These are phyloP conservation scores for Metrosideros polymorpha DNA, from an alignment of 441 rosid genomes.

Conservation along the genomic window DNA sequence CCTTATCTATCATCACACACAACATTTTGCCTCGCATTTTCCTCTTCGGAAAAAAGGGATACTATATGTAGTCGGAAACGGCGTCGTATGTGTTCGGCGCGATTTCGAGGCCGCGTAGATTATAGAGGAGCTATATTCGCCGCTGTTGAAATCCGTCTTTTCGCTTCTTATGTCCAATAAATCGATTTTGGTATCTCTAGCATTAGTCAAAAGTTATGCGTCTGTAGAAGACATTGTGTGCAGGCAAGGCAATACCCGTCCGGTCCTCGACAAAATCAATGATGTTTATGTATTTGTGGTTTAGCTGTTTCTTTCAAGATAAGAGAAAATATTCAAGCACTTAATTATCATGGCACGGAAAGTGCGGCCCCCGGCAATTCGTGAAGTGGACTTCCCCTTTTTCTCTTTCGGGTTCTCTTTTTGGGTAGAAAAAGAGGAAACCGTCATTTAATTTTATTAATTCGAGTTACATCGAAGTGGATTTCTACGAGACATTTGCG, in stretches of 20 bases:
- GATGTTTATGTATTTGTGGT: background rate
- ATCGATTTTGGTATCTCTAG: too few species aligned
- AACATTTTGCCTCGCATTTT: background rate
- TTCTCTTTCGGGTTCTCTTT: background rate
- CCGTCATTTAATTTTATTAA: background rate
- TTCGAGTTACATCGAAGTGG: background rate
- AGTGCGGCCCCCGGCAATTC: background rate
- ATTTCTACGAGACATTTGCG: background rate
- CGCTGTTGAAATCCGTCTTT: background rate
- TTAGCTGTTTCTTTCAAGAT: background rate
- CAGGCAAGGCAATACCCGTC: background rate
- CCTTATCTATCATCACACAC: background rate
- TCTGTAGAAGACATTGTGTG: background rate
- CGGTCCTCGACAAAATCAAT: background rate
- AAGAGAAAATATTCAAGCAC: background rate
- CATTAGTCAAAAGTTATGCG: background rate
- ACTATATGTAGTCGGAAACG: background rate
- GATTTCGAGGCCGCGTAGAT: background rate
- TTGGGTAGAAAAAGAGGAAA: background rate
- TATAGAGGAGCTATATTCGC: rapidly evolving
- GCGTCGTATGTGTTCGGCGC: background rate
- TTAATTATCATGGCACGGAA: background rate
- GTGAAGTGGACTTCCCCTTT: background rate
- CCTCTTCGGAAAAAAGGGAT: background rate
- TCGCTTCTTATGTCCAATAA: background rate